A percentile compares a stretch with the other conserved stretches of the same genome.
Conservation (phyloP, 371 early-diverging fungal genomes). For the Mucor piriformis region DNA sequence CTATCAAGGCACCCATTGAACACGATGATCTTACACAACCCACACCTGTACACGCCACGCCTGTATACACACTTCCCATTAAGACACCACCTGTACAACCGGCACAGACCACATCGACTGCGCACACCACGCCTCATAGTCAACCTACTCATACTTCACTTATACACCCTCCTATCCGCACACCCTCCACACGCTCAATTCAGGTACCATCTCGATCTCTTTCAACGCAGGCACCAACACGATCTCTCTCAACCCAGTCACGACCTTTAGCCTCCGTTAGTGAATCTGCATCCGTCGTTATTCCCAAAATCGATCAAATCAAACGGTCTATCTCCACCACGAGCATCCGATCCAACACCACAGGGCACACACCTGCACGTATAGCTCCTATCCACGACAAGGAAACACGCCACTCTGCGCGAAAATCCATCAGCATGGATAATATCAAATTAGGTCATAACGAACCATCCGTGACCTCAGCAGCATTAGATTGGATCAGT, state of each 20-base stretch:
- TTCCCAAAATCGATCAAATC: background rate
- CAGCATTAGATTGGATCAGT: conserved; percentile 21
- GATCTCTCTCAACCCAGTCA: background rate
- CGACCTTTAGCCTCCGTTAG: background rate
- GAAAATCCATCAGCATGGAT: conserved; percentile 19
- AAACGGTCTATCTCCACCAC: conserved; percentile 15
- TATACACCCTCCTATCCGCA: too few species aligned
- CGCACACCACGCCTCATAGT: too few species aligned
- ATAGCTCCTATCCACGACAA: background rate
- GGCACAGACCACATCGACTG: too few species aligned
- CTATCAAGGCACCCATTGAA: background rate
- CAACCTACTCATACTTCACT: background rate
- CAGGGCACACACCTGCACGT: too few species aligned
- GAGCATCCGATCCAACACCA: conserved; percentile 13
- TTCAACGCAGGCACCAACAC: background rate
- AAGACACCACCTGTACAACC: too few species aligned
- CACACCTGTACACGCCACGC: background rate
- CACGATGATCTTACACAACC: too few species aligned
- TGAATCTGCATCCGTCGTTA: background rate
- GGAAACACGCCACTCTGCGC: background rate
- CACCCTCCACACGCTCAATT: too few species aligned
- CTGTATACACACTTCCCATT: background rate
- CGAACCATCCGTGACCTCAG: conserved; percentile 12
- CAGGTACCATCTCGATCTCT: background rate
- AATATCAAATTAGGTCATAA: background rate